A percentile compares a stretch with the other conserved stretches of the same genome.
phyloP scores from a whole-genome alignment of 2,329 filamentous ascomycete species.

The Nothomitra cinnamomea region DNA sequence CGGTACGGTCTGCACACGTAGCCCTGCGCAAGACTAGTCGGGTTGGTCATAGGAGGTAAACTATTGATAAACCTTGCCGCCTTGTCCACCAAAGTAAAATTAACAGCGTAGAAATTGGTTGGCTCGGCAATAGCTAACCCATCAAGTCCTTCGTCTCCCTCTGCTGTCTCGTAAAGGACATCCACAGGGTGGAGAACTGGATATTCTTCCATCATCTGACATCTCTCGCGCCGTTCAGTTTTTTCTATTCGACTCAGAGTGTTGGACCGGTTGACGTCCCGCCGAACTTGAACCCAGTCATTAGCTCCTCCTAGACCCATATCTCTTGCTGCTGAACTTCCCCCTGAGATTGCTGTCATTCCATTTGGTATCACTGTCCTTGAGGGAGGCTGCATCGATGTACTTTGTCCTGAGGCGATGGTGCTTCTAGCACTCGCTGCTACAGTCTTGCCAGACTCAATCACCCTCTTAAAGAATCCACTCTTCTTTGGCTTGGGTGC shows the following conservation, averaged over 20 bases:
- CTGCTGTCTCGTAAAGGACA: slow-evolving; percentile 64
- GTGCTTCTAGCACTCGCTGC: slow-evolving; percentile 79
- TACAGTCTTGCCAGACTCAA: slow-evolving; percentile 85
- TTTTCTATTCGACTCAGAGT: slow-evolving; percentile 80
- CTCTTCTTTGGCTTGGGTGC: slow-evolving; percentile 43
- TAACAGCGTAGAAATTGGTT: slow-evolving; percentile 63
- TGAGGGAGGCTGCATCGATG: slow-evolving; percentile 26
- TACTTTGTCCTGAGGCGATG: slow-evolving; percentile 44
- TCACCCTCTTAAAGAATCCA: slow-evolving; percentile 89
- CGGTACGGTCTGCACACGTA: slow-evolving; percentile 90
- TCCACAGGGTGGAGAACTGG: slow-evolving; percentile 80
- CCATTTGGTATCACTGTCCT: slow-evolving; percentile 31
- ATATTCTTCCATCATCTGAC: slow-evolving; percentile 69
- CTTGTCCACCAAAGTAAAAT: slow-evolving; percentile 82
- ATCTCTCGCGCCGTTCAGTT: slow-evolving; percentile 69
- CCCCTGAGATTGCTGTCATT: slow-evolving; percentile 37
- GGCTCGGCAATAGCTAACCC: slow-evolving; percentile 69
- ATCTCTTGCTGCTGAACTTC: slow-evolving; percentile 39
- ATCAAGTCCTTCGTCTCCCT: slow-evolving; percentile 81
- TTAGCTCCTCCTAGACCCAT: slow-evolving; percentile 47
- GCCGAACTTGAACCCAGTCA: slow-evolving; percentile 95
- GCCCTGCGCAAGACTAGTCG: slow-evolving; percentile 67
- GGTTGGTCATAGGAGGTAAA: slow-evolving; percentile 65
- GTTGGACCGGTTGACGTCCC: slow-evolving; percentile 91
- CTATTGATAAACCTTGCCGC: slow-evolving; percentile 80